Percentiles rank a stretch among this genome's conserved stretches.
Evolutionary conservation across 2,329 filamentous ascomycete genomes (phyloP).

Genomic region (Daldinia sp.): DNA sequence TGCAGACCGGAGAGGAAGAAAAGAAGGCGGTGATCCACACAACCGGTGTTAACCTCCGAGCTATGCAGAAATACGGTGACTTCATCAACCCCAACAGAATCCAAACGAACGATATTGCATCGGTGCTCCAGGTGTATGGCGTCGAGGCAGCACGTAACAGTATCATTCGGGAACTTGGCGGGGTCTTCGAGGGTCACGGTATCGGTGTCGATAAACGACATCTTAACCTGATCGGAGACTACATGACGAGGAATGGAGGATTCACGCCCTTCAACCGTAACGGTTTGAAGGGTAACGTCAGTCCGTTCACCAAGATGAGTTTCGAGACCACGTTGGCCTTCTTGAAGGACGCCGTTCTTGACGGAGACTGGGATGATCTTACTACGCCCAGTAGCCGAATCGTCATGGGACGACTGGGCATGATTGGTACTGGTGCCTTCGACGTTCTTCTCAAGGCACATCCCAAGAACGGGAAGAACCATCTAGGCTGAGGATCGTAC

Average conservation of each 20-base stretch:
- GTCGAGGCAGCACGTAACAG: constrained; percentile 90
- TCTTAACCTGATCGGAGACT: constrained; percentile 93
- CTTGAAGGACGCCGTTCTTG: constrained; percentile 88
- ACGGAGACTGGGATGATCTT: constrained; percentile 89
- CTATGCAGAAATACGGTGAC: constrained; percentile 88
- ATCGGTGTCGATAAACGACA: constrained; percentile 93
- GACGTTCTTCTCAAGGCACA: constrained; percentile 77
- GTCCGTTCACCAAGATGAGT: constrained; percentile 97
- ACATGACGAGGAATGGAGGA: constrained; percentile 92
- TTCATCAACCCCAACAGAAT: constrained; percentile 87
- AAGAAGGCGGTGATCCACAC: constrained; percentile 73
- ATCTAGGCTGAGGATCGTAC: constrained; percentile 29
- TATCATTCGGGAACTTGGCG: constrained; percentile 85
- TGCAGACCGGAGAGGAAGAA: constrained; percentile 57
- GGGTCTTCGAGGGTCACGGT: constrained; percentile 88
- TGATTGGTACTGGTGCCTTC: constrained; percentile 89
- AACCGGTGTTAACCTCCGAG: constrained; percentile 84
- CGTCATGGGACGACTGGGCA: constrained; percentile 83
- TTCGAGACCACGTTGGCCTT: constrained; percentile 98
- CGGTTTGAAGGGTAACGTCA: constrained; percentile 83
- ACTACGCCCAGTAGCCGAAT: constrained; percentile 86
- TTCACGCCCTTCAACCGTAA: constrained; percentile 94
- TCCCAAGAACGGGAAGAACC: constrained; percentile 56
- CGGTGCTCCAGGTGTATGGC: constrained; percentile 85
- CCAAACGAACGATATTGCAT: constrained; percentile 90